These are phyloP conservation scores for Penicillium sp. DNA, from an alignment of 2,329 filamentous ascomycete genomes.

Conservation along the genomic window DNA sequence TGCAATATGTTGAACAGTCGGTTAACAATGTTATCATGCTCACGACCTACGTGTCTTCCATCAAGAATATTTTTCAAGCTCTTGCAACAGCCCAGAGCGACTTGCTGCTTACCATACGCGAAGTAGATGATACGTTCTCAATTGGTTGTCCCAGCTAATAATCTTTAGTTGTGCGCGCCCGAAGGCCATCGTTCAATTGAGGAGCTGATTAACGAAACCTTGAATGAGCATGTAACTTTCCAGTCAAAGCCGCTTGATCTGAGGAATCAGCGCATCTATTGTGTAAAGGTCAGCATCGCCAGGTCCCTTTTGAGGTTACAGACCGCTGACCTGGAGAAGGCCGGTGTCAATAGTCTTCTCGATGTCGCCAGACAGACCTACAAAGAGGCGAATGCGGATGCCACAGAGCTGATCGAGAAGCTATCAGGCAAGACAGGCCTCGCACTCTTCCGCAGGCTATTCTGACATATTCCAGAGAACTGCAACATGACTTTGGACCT, in stretches of 20 bases:
- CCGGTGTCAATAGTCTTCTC: constrained; percentile 77
- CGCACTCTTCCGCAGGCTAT: background rate
- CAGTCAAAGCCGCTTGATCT: constrained; percentile 77
- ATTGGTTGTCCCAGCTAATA: constrained; percentile 2
- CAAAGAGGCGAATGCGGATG: constrained; percentile 79
- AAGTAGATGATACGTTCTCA: constrained; percentile 37
- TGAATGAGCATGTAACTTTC: constrained; percentile 79
- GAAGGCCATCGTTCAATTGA: constrained; percentile 59
- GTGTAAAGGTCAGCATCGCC: constrained; percentile 63
- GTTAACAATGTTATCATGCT: constrained; percentile 84
- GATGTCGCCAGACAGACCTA: constrained; percentile 87
- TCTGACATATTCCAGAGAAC: constrained; percentile 45
- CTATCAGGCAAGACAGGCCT: constrained; percentile 55
- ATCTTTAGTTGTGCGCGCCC: constrained; percentile 58
- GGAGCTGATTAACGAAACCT: constrained; percentile 61
- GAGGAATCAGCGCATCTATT: constrained; percentile 85
- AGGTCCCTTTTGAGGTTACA: background rate
- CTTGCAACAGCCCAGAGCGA: constrained; percentile 61
- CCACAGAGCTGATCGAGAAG: constrained; percentile 65
- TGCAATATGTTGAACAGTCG: constrained; percentile 70
- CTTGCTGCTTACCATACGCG: constrained; percentile 64
- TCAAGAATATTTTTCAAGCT: constrained; percentile 65
- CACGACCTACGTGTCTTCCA: constrained; percentile 71
- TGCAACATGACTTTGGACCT: constrained; percentile 61
- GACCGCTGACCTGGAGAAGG: constrained; percentile 44